Conservation (phyloP, 2,329 filamentous ascomycete genomes). For the Curvularia hawaiiensis region DNA sequence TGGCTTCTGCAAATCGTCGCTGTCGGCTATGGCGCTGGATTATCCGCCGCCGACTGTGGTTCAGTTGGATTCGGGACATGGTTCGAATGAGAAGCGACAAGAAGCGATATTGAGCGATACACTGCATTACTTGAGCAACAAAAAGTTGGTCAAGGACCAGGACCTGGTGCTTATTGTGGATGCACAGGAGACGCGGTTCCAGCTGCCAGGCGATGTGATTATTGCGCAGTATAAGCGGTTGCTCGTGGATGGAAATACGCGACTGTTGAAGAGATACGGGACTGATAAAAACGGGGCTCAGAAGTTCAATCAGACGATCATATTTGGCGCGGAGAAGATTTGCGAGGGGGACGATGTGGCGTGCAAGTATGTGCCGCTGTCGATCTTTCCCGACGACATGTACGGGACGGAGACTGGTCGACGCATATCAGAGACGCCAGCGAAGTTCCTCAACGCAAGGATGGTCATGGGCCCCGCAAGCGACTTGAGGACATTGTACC, state of each 20-base stretch:
- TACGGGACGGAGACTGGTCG: slow-evolving; percentile 54
- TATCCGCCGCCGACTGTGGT: slow-evolving; percentile 64
- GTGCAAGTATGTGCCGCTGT: slow-evolving; percentile 60
- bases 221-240: slow-evolving; percentile 66
- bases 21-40: slow-evolving; percentile 63
- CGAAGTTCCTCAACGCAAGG: slow-evolving; percentile 55
- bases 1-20: slow-evolving; percentile 62
- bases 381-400: slow-evolving; percentile 55
- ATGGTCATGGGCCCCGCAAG: slow-evolving; percentile 58
- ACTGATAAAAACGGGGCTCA: slow-evolving; percentile 23
- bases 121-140: slow-evolving; percentile 55
- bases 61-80: slow-evolving; percentile 47
- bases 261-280: slow-evolving; percentile 58
- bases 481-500: slow-evolving; percentile 55
- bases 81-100: slow-evolving; percentile 43
- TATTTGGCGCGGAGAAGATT: slow-evolving; percentile 62
- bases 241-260: slow-evolving; percentile 58
- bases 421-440: slow-evolving; percentile 25
- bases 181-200: slow-evolving; percentile 68
- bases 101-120: slow-evolving; percentile 54
- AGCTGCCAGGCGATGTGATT: slow-evolving; percentile 67
- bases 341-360: slow-evolving; percentile 57
- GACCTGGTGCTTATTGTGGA: slow-evolving; percentile 70
- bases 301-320: slow-evolving; percentile 56
- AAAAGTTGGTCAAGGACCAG: slow-evolving; percentile 57